Conservation (phyloP, 306 rosid genomes). For the Trifolium repens region DNA sequence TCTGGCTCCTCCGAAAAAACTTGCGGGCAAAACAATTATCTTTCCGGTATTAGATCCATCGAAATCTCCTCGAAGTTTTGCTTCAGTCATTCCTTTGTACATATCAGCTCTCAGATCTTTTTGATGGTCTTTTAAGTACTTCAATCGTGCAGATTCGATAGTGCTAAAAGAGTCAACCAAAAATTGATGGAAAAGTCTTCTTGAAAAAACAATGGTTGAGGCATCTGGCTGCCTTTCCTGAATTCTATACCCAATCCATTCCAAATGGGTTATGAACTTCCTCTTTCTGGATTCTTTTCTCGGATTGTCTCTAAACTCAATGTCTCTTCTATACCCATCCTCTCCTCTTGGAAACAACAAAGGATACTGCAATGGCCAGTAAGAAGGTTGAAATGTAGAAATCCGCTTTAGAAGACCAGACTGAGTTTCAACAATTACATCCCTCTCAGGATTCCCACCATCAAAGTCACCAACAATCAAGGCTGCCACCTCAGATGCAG, state of each 20-base stretch:
- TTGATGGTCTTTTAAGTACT: no score
- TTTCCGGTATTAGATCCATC: neutral
- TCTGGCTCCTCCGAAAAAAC: neutral
- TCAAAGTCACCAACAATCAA: neutral
- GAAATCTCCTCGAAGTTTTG: neutral
- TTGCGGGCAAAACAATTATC: neutral
- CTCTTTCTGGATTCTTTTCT: neutral
- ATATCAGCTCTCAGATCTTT: no score
- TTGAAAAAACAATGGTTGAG: neutral
- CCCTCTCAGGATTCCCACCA: neutral
- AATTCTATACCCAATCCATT: neutral
- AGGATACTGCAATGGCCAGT: neutral
- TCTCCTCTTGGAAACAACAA: neutral
- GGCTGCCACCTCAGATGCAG: neutral
- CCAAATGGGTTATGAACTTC: neutral
- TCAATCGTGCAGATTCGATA: neutral
- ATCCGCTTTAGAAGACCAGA: neutral
- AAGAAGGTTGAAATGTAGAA: neutral
- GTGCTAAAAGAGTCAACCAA: neutral
- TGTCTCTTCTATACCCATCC: neutral
- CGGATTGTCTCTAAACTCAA: accelerated
- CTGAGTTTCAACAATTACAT: neutral
- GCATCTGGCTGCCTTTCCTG: neutral
- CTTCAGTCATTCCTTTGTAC: neutral
- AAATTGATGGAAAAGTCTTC: neutral